Evolutionary conservation across 345 rosid genomes (phyloP), one percentile per base, ranked within the genome.

Genomic region (Citrus glauca): DNA sequence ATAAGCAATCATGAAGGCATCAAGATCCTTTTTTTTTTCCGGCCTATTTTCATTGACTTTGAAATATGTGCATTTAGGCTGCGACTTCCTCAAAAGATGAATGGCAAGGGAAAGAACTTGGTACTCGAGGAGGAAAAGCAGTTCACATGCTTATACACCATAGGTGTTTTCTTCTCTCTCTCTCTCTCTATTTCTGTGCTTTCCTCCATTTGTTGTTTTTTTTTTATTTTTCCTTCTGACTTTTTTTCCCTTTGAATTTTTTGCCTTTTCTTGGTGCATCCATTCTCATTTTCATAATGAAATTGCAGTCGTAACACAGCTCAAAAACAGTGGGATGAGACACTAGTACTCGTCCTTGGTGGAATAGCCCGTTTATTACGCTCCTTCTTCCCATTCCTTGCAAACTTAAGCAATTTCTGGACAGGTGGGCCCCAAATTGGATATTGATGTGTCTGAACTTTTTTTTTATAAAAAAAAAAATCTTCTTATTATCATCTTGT

Each of bases 321-420:
- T 85, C 99, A 96, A 85, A 96, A 96, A 81, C 98, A 94, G 78
- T 96, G 99, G 99, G 99, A 91, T 90, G 98, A 96, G 84, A 96
- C 99, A 28, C 91, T 96, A 78, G 98, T 94, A 27, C 90, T 94
- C 55, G 98, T 96, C 83, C 91, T 96, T 69, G 90, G 98, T 81
- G 98, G 99, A 81, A 89, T 94, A 82, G 91, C 98, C 57, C 98
- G 99, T 63, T 83, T 96, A 19, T 90, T 96, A 75, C 97, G 98
- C 20, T 92, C 98, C 37, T 96, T 92, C 83, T 96, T 96, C 78
- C 97, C 98, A 71, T 92, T 89, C 74, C 97, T 96, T 30, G 86
- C 84, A 81, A 88, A 85, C 86, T 84, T 96, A 69, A 85, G 80
- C 57, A 91, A 94, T 77, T 96, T 96, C 86, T 91, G 95, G 94